These are phyloP conservation scores for Anthoceros angustus DNA, from an alignment of 225 moss, liverwort and hornwort species.

Conservation along the genomic window DNA sequence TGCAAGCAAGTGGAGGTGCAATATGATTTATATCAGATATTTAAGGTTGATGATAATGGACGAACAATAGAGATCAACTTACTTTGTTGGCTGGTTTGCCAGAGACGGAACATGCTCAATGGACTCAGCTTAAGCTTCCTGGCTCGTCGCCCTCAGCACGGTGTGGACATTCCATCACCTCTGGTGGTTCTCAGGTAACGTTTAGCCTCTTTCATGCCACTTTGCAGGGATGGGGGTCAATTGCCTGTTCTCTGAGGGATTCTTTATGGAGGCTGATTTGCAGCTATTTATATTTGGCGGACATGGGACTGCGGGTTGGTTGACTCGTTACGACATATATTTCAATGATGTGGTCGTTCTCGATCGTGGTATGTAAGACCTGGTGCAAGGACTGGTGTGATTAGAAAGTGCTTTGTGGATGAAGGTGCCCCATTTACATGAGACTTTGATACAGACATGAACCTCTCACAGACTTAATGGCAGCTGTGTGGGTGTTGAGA, in stretches of 20 bases:
- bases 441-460: too few species aligned
- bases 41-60: slow-evolving; percentile 7
- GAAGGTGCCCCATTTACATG: neutral
- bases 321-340: slow-evolving; percentile 94
- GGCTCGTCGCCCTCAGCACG: slow-evolving; percentile 82
- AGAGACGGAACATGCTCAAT: slow-evolving; percentile 88
- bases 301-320: slow-evolving; percentile 94
- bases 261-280: neutral
- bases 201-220: neutral
- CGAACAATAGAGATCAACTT: slow-evolving; percentile 2
- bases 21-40: neutral
- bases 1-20: too few species aligned
- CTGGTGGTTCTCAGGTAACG: slow-evolving; percentile 78
- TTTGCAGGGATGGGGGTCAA: neutral
- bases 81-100: slow-evolving; percentile 26
- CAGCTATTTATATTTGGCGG: slow-evolving; percentile 94
- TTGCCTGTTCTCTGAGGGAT: neutral
- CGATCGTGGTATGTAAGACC: slow-evolving; percentile 54
- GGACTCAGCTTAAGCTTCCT: slow-evolving; percentile 93
- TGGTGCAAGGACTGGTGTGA: neutral
- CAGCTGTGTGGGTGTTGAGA: too few species aligned
- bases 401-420: neutral
- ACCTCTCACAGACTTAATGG: too few species aligned
- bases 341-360: slow-evolving; percentile 83
- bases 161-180: slow-evolving; percentile 88